A percentile compares a stretch with the other conserved stretches of the same genome.
These are phyloP conservation scores for Durotheca rogersii DNA, from an alignment of 495 filamentous ascomycete species.

Conservation along the genomic window DNA sequence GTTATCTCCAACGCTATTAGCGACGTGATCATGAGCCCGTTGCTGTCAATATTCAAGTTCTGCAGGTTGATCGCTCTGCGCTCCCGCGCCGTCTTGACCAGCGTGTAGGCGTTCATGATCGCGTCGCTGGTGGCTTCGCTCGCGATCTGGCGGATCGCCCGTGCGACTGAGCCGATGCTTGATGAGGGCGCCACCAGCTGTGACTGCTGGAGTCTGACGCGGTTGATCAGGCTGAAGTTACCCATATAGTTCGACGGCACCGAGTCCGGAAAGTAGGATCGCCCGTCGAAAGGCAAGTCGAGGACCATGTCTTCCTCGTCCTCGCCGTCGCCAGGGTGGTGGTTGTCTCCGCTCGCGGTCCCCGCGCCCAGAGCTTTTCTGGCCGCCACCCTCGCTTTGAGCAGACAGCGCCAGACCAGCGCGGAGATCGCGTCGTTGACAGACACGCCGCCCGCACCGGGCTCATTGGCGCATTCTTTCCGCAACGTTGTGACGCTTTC, in stretches of 20 bases:
- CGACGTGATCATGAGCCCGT: conserved; percentile 16
- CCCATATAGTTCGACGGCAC: conserved; percentile 16
- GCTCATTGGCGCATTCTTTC: neutral
- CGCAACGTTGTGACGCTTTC: conserved; percentile 5
- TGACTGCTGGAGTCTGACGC: neutral
- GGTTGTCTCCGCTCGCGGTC: neutral
- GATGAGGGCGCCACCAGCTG: neutral
- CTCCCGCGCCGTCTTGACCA: conserved; percentile 2
- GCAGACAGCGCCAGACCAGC: conserved; percentile 19
- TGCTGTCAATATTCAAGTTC: neutral
- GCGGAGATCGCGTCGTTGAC: conserved; percentile 15
- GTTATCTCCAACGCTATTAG: conserved; percentile 14
- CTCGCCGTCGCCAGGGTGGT: too few species aligned
- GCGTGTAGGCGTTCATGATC: conserved; percentile 9
- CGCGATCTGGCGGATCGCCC: conserved; percentile 3
- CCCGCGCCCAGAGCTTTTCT: neutral
- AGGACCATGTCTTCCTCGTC: too few species aligned
- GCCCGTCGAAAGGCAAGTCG: conserved; percentile 4
- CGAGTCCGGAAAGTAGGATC: conserved; percentile 9
- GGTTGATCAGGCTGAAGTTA: conserved; percentile 13
- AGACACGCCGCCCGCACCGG: neutral
- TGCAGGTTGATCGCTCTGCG: neutral
- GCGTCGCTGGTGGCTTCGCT: neutral
- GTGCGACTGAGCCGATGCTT: conserved; percentile 3
- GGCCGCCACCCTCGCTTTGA: conserved; percentile 3